These are phyloP conservation scores for Silene noctiflora DNA, from an alignment of 179 eudicot species.

Conservation along the genomic window DNA sequence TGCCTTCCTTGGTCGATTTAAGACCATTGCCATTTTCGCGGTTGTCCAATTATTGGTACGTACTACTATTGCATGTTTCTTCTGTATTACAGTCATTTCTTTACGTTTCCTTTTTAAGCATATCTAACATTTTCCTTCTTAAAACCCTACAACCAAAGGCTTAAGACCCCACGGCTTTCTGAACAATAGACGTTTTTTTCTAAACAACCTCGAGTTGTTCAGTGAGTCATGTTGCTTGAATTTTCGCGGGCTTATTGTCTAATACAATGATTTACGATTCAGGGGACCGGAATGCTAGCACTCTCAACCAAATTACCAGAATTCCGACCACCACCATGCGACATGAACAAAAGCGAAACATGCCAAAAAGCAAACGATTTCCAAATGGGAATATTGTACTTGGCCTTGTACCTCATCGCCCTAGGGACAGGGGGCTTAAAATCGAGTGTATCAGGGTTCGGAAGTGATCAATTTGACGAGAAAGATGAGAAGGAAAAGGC, in stretches of 20 bases:
- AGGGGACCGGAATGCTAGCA: conserved; percentile 69
- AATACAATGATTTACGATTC: conserved; percentile 12
- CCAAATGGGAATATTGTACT: conserved; percentile 59
- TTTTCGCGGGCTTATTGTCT: neutral
- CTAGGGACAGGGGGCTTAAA: conserved; percentile 84
- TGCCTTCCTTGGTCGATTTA: conserved; percentile 79
- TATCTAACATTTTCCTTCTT: too few species aligned
- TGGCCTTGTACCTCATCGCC: conserved; percentile 69
- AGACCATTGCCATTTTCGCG: conserved; percentile 68
- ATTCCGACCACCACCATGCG: conserved; percentile 56
- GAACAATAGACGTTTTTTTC: too few species aligned
- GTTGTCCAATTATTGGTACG: conserved; percentile 50
- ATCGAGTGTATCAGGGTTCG: conserved; percentile 84
- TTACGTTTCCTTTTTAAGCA: too few species aligned
- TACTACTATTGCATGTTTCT: neutral
- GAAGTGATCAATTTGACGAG: conserved; percentile 87
- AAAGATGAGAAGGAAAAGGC: conserved; percentile 66
- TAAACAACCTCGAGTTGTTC: too few species aligned
- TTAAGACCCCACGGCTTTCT: too few species aligned
- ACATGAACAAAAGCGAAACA: conserved; percentile 16
- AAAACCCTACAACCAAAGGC: too few species aligned
- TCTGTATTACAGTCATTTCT: too few species aligned
- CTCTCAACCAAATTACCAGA: conserved; percentile 53
- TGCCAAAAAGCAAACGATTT: conserved; percentile 49
- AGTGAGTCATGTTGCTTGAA: too few species aligned